A percentile compares a stretch with the other conserved stretches of the same genome.
Conservation (phyloP, 1,284 basidiomycete species). For the Volvariella surrecta region DNA sequence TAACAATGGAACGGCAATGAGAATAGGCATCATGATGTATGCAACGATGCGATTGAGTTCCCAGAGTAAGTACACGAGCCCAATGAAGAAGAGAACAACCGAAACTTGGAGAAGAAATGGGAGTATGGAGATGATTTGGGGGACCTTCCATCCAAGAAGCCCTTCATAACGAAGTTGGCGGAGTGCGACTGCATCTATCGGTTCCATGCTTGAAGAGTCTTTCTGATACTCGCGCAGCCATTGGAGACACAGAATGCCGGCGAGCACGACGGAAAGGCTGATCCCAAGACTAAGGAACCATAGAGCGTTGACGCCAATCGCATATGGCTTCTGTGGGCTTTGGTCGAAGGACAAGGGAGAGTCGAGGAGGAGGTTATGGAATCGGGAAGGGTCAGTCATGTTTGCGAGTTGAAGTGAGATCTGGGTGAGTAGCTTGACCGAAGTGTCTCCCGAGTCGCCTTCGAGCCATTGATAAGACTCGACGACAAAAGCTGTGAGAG, state of each 20-base stretch:
- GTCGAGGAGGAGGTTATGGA: neutral
- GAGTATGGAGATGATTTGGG: neutral
- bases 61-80: neutral
- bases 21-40: too few relatives aligned
- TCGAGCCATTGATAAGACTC: conserved; percentile 4
- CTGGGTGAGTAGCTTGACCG: conserved; percentile 1
- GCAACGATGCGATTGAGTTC: neutral
- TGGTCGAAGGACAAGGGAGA: neutral
- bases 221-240: neutral
- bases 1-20: too few relatives aligned
- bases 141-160: conserved; percentile 1
- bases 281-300: conserved; percentile 1
- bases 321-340: neutral
- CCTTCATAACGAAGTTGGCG: neutral
- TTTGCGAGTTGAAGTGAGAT: neutral
- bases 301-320: neutral
- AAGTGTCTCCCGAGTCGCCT: neutral
- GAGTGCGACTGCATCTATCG: neutral
- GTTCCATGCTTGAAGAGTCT: neutral
- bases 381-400: neutral
- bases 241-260: neutral
- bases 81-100: neutral
- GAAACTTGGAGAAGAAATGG: neutral
- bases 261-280: neutral
- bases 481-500: neutral